Evolutionary conservation across 2,329 filamentous ascomycete genomes (phyloP), one percentile per base, ranked within the genome.

Genomic region (Fusarium acutatum): DNA sequence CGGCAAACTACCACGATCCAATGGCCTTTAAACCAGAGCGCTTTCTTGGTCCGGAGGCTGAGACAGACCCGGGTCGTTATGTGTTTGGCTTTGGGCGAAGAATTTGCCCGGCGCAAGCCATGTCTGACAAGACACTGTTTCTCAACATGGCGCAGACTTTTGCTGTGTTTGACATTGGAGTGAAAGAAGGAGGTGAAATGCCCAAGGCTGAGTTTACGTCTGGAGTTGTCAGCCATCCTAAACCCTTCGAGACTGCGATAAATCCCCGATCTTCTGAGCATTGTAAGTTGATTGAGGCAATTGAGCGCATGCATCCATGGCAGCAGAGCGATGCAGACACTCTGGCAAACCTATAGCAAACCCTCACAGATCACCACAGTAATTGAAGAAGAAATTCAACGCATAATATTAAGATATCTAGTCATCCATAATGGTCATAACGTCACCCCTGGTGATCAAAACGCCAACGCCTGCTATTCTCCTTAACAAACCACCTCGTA

Each of bases 101-200:
- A 5, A 73, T 80, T 15, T 83, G 81, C 32, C 77, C 81, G 1
- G 81, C 81, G 0, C 74, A 75, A 1, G 65, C 74, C 26, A 67
- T 83, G 14, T 77, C 80, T 1, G 75, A 79, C 20, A 62, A 75
- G 8, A 71, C 77, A 12, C 22, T 82, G 5, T 83, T 77, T 59
- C 68, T 83, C 22, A 82, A 68, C 7, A 71, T 82, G 28, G 85
- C 80, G 1, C 85, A 85, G 43, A 78, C 81, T 0, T 79, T 90
- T 6, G 80, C 87, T 0, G 85, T 84, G 0, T 88, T 88, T 60
- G 77, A 81, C 11, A 80, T 88, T 7, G 61, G 28, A 9, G 14
- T 50, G 7, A 44, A 43, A 20, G 32, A 46, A 5, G 38, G 49
- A 12, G 26, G 17, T 7, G 24, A 65, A 10, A 35, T 43, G n/a